Evolutionary conservation across 768 basidiomycete species (phyloP).

Genomic region (Grammothele lineata): DNA sequence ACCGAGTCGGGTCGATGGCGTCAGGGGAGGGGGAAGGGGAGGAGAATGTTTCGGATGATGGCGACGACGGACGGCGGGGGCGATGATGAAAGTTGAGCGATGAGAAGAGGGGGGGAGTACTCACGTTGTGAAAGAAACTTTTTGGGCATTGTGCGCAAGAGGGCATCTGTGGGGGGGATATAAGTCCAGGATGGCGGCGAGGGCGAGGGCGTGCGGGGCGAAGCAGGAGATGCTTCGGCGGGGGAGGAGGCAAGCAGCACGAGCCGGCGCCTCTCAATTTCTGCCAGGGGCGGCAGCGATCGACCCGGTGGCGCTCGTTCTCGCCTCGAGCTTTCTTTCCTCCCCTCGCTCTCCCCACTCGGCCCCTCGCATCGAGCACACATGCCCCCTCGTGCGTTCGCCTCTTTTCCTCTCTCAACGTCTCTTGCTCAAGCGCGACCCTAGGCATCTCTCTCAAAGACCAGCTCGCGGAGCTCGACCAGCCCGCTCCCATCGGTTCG

Average conservation of each 20-base stretch:
- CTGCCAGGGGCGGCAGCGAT: background rate
- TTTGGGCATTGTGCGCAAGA: slow-evolving; percentile 21
- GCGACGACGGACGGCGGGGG: background rate
- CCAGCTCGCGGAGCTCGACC: slow-evolving; percentile 78
- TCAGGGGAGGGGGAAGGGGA: slow-evolving; percentile 7
- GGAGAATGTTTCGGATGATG: slow-evolving; percentile 5
- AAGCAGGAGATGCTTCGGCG: background rate
- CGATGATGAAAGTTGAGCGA: background rate
- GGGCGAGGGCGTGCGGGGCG: slow-evolving; percentile 2
- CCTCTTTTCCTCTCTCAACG: background rate
- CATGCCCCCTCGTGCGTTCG: slow-evolving; percentile 20
- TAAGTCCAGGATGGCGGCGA: slow-evolving; percentile 21
- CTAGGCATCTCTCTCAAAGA: slow-evolving; percentile 62
- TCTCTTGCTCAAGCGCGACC: slow-evolving; percentile 3
- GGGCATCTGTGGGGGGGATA: slow-evolving; percentile 18
- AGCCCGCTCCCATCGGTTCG: slow-evolving; percentile 65
- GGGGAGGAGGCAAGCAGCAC: slow-evolving; percentile 10
- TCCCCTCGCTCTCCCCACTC: no score
- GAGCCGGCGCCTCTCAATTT: no score
- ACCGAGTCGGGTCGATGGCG: slow-evolving; percentile 2
- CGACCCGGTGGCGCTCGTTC: no score
- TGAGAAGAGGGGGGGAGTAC: slow-evolving; percentile 11
- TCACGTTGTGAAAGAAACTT: slow-evolving; percentile 15
- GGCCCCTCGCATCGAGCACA: no score
- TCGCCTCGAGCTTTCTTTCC: no score